Conservation (phyloP, 108 stramenopile genomes). For the Bacterosira constricta region DNA sequence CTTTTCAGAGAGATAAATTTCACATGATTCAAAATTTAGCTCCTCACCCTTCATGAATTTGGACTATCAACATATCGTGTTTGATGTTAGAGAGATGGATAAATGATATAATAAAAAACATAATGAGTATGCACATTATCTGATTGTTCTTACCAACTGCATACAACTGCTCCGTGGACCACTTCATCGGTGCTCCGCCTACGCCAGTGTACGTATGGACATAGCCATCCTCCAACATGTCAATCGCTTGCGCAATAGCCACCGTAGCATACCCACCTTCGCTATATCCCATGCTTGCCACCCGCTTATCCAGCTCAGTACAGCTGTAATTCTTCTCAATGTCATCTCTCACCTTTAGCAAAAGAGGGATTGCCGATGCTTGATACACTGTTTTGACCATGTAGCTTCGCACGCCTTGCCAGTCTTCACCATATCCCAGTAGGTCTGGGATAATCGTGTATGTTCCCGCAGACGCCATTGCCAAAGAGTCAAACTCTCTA, state of each 20-base stretch:
- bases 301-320: conserved; percentile 6
- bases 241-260: conserved; percentile 7
- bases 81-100: too few relatives aligned
- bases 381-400: conserved; percentile 4
- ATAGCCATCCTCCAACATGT: conserved; percentile 12
- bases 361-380: conserved; percentile 11
- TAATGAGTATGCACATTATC: background rate
- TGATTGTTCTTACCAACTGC: conserved; percentile 1
- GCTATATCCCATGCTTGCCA: conserved; percentile 5
- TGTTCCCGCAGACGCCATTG: conserved; percentile 5
- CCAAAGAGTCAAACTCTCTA: background rate
- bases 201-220: conserved; percentile 4
- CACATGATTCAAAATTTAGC: too few relatives aligned
- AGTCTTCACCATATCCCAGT: conserved; percentile 16
- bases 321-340: background rate
- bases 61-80: too few relatives aligned
- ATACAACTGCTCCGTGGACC: conserved; percentile 4
- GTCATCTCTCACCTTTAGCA: conserved; percentile 6
- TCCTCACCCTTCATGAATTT: too few relatives aligned
- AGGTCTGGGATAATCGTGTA: conserved; percentile 6
- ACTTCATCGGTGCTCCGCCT: conserved; percentile 8
- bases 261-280: conserved; percentile 8
- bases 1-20: too few relatives aligned
- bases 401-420: conserved; percentile 6
- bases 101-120: background rate